These are phyloP conservation scores for Coriolopsis trogii DNA, from an alignment of 1,284 basidiomycete genomes.

Conservation along the genomic window DNA sequence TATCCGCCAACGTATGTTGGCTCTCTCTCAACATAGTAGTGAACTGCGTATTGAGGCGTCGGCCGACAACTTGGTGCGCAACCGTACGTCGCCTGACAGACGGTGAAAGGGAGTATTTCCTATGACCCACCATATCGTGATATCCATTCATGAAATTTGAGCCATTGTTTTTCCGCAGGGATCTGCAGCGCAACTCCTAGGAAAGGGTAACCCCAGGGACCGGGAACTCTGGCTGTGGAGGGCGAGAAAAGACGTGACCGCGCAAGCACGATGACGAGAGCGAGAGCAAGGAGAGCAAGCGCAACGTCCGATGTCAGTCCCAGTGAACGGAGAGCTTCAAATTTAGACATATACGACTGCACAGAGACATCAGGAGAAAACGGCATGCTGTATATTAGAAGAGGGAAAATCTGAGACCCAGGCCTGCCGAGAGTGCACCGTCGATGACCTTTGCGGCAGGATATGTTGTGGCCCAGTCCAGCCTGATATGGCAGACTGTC, in stretches of 20 bases:
- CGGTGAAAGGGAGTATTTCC: neutral
- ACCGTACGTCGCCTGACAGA: neutral
- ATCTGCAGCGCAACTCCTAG: constrained; percentile 36
- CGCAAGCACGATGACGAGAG: neutral
- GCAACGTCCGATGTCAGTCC: no score
- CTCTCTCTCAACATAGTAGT: no score
- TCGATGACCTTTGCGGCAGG: no score
- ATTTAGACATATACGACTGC: neutral
- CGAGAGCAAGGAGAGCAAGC: neutral
- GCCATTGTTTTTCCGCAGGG: constrained; percentile 35
- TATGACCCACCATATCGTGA: constrained; percentile 32
- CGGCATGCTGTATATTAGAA: no score
- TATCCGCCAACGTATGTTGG: no score
- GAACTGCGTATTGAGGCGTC: neutral
- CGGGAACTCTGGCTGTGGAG: constrained; percentile 17
- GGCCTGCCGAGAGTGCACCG: neutral
- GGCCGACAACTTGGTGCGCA: neutral
- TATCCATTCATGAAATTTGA: constrained; percentile 37
- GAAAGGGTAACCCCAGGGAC: constrained; percentile 31
- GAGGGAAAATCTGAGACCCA: neutral
- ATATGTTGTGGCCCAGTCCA: neutral
- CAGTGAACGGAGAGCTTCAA: no score
- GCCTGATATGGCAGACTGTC: neutral
- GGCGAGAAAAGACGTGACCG: constrained; percentile 1
- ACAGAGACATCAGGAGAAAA: neutral